A percentile compares a stretch with the other conserved stretches of the same genome.
phyloP scores from a whole-genome alignment of 1,139 yeast genomes.

The Pichia sp. region DNA sequence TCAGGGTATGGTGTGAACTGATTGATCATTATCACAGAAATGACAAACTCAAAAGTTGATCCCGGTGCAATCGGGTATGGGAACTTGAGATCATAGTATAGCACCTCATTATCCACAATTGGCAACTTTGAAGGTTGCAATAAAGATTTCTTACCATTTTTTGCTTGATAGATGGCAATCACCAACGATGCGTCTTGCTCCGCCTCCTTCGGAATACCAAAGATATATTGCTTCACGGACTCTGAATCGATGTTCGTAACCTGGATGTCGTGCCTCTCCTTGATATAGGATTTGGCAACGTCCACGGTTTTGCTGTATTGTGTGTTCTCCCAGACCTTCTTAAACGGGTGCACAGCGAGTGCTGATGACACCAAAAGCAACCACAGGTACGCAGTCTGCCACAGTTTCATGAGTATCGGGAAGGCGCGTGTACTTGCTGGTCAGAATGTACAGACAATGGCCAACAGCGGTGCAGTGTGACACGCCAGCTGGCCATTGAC shows the following conservation, averaged over 20 bases:
- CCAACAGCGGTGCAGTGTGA: neutral
- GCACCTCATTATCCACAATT: slow-evolving; percentile 28
- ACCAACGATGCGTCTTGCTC: slow-evolving; percentile 41
- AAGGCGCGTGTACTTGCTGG: too few relatives aligned
- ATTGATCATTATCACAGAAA: slow-evolving; percentile 48
- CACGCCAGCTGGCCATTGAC: too few relatives aligned
- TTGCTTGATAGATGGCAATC: slow-evolving; percentile 33
- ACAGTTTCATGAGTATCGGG: neutral
- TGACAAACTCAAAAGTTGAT: slow-evolving; percentile 40
- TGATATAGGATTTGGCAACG: slow-evolving; percentile 57
- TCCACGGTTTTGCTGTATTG: slow-evolving; percentile 50
- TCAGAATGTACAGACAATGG: neutral
- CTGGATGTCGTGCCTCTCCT: slow-evolving; percentile 51
- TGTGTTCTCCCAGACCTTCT: slow-evolving; percentile 40
- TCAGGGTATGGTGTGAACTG: slow-evolving; percentile 57
- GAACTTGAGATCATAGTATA: slow-evolving; percentile 42
- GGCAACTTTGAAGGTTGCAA: slow-evolving; percentile 30
- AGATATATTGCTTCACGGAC: slow-evolving; percentile 51
- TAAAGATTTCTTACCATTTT: slow-evolving; percentile 25
- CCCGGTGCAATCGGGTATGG: slow-evolving; percentile 67
- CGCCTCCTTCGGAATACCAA: slow-evolving; percentile 38
- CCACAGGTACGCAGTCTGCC: neutral
- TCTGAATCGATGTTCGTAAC: slow-evolving; percentile 51
- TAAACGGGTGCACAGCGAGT: slow-evolving; percentile 12
- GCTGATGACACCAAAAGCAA: slow-evolving; percentile 2